These are phyloP conservation scores for Tritrichomonas musculus DNA, from an alignment of 208 protist genomes.

Conservation along the genomic window DNA sequence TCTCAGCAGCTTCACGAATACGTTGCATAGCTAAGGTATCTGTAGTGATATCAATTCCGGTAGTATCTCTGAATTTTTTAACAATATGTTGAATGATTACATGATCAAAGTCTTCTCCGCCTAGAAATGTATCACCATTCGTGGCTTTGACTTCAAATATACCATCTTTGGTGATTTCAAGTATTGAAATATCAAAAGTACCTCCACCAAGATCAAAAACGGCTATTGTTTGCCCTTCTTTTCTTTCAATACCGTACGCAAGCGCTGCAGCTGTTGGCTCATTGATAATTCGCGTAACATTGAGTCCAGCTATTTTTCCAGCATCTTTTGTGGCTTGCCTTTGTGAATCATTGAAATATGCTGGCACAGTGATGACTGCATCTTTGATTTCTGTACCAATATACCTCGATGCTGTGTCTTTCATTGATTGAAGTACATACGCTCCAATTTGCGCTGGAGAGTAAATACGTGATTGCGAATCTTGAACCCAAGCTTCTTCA, in stretches of 20 bases:
- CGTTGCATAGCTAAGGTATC: conserved; percentile 83
- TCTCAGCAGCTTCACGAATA: conserved; percentile 86
- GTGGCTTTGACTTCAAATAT: conserved; percentile 88
- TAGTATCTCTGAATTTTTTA: conserved; percentile 75
- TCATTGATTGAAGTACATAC: conserved; percentile 74
- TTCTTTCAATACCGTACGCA: conserved; percentile 60
- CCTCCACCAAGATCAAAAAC: conserved; percentile 74
- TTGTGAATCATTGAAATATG: conserved; percentile 76
- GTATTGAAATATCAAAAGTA: conserved; percentile 95
- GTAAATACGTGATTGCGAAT: conserved; percentile 38
- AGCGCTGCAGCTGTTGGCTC: conserved; percentile 64
- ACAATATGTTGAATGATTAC: conserved; percentile 71
- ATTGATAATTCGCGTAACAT: conserved; percentile 62
- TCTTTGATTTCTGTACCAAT: conserved; percentile 56
- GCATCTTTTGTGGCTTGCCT: conserved; percentile 74
- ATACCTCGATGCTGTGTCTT: conserved; percentile 64
- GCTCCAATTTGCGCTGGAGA: conserved; percentile 68
- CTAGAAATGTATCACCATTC: conserved; percentile 95
- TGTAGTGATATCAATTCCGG: conserved; percentile 74
- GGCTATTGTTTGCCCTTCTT: conserved; percentile 48
- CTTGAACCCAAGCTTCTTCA: conserved; percentile 85
- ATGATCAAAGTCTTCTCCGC: conserved; percentile 96
- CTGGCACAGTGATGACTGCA: conserved; percentile 62
- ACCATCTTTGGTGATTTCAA: conserved; percentile 74
- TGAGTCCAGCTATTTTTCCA: conserved; percentile 63